These are phyloP conservation scores for Brassica carinata DNA, from an alignment of 345 rosid species.

Conservation along the genomic window DNA sequence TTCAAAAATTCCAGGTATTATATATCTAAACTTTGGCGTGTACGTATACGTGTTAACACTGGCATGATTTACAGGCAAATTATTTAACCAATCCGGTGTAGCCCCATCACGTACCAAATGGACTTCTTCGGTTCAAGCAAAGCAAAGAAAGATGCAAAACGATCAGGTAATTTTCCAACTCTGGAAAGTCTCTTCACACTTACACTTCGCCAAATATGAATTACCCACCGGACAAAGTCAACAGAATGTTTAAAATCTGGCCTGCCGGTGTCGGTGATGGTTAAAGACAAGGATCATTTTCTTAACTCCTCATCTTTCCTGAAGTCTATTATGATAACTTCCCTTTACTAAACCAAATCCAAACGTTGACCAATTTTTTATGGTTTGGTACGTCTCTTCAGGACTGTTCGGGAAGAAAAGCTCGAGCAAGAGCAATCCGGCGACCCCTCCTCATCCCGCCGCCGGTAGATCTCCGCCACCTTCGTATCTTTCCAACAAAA, in stretches of 20 bases:
- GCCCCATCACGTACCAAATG: neutral
- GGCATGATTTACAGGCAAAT: neutral
- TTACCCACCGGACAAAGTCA: neutral
- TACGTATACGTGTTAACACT: no score
- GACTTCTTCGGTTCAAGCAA: slow-evolving; percentile 32
- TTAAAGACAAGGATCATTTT: neutral
- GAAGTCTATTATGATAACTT: neutral
- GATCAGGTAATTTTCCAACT: slow-evolving; percentile 18
- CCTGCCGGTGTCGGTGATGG: no score
- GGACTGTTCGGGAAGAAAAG: slow-evolving; percentile 31
- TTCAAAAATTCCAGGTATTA: neutral
- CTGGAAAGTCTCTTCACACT: neutral
- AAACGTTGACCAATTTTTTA: slow-evolving; percentile 9
- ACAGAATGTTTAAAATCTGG: neutral
- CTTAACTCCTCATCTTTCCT: neutral
- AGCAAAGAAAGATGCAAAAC: slow-evolving; percentile 33
- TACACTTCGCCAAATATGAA: neutral
- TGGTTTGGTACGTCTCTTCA: neutral
- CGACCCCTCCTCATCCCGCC: slow-evolving; percentile 16
- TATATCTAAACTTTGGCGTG: no score
- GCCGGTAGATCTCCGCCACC: slow-evolving; percentile 22
- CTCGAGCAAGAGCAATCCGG: slow-evolving; percentile 26
- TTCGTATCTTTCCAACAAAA: slow-evolving; percentile 20
- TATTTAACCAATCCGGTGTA: neutral
- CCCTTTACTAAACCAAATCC: neutral